Evolutionary conservation across 148 eudicot genomes (phyloP).

Genomic region (Arctostaphylos glauca): DNA sequence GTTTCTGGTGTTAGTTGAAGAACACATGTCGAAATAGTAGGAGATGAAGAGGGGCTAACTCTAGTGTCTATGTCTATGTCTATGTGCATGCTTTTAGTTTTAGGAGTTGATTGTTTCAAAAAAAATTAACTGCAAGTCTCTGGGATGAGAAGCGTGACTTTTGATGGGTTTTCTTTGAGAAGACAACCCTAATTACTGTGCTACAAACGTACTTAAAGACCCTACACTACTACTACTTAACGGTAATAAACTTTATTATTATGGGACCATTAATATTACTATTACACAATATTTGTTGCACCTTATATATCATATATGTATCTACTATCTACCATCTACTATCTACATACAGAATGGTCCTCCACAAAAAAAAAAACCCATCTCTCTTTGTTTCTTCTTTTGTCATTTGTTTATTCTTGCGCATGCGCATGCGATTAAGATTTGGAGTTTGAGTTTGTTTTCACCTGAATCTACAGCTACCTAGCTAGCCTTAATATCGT

Average conservation of each 20-base stretch:
- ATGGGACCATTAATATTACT: slow-evolving; percentile 27
- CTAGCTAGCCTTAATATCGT: no score
- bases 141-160: slow-evolving; percentile 31
- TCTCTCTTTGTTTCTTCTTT: no score
- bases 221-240: slow-evolving; percentile 11
- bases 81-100: not conserved
- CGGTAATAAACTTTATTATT: slow-evolving; percentile 21
- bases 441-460: no score
- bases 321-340: no score
- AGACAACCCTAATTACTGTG: slow-evolving; percentile 30
- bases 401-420: no score
- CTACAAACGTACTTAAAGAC: not conserved
- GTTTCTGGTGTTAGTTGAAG: not conserved
- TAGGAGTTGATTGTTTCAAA: not conserved
- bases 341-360: no score
- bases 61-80: not conserved
- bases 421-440: no score
- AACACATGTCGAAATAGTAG: not conserved
- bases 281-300: not conserved
- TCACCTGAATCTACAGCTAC: no score
- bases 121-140: not conserved
- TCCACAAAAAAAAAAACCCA: no score
- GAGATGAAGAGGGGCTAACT: not conserved
- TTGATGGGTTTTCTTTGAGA: slow-evolving; percentile 28
- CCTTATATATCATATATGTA: no score